A percentile compares a stretch with the other conserved stretches of the same genome.
phyloP scores from a whole-genome alignment of 345 rosid species.

The Aegle marmelos region DNA sequence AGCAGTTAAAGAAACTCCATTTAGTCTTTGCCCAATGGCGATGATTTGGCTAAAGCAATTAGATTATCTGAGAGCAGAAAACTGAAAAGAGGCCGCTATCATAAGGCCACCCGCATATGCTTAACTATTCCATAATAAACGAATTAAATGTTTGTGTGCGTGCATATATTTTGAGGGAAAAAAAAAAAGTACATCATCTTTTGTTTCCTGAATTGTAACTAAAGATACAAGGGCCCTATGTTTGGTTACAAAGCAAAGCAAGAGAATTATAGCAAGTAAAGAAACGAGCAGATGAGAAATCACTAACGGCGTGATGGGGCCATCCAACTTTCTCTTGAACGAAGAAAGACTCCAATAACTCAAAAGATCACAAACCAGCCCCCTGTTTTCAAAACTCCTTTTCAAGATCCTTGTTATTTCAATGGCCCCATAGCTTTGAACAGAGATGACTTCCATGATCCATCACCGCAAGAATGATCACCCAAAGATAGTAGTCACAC shows the following conservation, averaged over 20 bases:
- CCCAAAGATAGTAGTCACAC: too few species aligned
- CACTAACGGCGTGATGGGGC: constrained; percentile 5
- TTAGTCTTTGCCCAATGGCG: too few species aligned
- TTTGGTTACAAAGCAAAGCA: background rate
- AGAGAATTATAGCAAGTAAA: too few species aligned
- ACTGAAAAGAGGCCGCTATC: background rate
- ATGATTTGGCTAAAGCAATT: too few species aligned
- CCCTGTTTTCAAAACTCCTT: constrained; percentile 20
- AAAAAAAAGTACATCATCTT: constrained; percentile 4
- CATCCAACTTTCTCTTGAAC: constrained; percentile 14
- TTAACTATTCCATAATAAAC: background rate
- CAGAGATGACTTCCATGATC: too few species aligned
- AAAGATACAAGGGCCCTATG: background rate
- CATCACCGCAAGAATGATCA: too few species aligned
- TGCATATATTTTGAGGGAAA: too few species aligned
- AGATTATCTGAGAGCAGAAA: too few species aligned
- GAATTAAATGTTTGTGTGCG: background rate
- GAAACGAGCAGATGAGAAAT: constrained; percentile 5
- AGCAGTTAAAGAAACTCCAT: too few species aligned
- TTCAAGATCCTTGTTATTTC: background rate
- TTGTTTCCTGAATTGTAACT: background rate
- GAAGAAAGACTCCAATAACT: constrained; percentile 10
- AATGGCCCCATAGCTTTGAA: background rate
- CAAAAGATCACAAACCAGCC: constrained; percentile 11
- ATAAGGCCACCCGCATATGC: background rate